Evolutionary conservation across 371 early-diverging fungal species (phyloP).

Genomic region (Syncephalastrum sp.): DNA sequence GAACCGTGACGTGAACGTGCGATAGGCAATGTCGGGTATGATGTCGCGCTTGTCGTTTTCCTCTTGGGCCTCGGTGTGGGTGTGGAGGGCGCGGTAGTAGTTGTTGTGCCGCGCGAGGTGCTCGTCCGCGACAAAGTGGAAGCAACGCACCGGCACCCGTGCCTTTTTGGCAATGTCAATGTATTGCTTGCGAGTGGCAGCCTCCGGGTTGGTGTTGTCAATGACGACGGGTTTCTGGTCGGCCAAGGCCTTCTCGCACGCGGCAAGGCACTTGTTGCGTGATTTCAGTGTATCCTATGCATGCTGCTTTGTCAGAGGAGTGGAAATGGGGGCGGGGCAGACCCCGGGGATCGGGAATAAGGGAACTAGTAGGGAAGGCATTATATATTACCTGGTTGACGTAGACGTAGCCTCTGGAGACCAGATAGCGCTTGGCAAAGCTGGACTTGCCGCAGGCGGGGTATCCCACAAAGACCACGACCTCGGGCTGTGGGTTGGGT

Average conservation of each 20-base stretch:
- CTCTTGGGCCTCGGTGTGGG: neutral
- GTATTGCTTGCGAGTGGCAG: conserved; percentile 60
- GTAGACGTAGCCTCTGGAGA: conserved; percentile 66
- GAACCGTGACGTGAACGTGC: conserved; percentile 47
- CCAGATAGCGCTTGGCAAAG: conserved; percentile 63
- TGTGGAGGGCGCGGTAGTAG: conserved; percentile 52
- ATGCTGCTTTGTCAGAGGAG: neutral
- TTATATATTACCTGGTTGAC: conserved; percentile 73
- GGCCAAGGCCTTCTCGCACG: conserved; percentile 50
- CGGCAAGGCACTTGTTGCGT: conserved; percentile 67
- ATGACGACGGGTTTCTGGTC: conserved; percentile 61
- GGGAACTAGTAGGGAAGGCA: too few relatives aligned
- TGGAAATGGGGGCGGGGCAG: too few relatives aligned
- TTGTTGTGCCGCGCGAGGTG: conserved; percentile 81
- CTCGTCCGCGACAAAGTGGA: conserved; percentile 63
- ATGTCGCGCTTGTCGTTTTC: conserved; percentile 24
- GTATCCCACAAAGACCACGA: conserved; percentile 79
- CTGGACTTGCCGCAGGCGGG: conserved; percentile 89
- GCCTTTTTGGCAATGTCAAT: conserved; percentile 59
- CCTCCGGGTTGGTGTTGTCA: conserved; percentile 88
- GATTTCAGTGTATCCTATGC: conserved; percentile 70
- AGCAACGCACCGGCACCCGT: conserved; percentile 62
- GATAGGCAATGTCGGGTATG: conserved; percentile 59
- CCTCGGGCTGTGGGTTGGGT: conserved; percentile 40
- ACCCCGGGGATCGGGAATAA: too few relatives aligned